phyloP scores from a whole-genome alignment of 2,329 filamentous ascomycete genomes.

The Epichloe gansuensis region DNA sequence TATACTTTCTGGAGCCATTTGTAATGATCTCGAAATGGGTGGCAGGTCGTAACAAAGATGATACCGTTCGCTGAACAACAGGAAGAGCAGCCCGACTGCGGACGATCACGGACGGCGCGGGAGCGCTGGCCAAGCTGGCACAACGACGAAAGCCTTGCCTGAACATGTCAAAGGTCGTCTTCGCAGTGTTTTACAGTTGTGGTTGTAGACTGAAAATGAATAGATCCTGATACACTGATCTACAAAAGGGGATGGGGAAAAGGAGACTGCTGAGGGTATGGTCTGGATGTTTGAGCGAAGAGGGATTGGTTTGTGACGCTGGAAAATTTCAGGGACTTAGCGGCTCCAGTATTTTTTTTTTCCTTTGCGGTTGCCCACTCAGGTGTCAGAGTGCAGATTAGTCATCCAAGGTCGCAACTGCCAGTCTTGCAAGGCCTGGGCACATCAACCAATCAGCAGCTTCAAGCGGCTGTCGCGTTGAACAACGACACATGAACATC shows the following conservation, averaged over 20 bases:
- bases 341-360: conserved; percentile 6
- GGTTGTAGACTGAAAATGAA: not conserved
- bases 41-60: conserved; percentile 9
- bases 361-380: not conserved
- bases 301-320: not conserved
- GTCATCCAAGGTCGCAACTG: not conserved
- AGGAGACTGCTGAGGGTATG: not conserved
- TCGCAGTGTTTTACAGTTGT: not conserved
- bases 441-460: not conserved
- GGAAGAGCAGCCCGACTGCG: conserved; percentile 17
- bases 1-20: conserved; percentile 23
- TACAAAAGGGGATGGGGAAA: not conserved
- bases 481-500: not conserved
- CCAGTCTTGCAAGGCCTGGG: not conserved
- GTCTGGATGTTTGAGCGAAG: not conserved
- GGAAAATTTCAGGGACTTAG: not conserved
- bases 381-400: not conserved
- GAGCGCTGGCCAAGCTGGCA: conserved; percentile 22
- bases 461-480: too few relatives aligned
- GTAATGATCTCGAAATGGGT: conserved; percentile 12
- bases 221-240: not conserved
- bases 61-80: conserved; percentile 11
- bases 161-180: conserved; percentile 17
- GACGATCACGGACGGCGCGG: conserved; percentile 16
- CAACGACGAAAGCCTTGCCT: conserved; percentile 27